Evolutionary conservation across 2,329 filamentous ascomycete species (phyloP), one percentile per base, ranked within the genome.

Genomic region (Talaromyces albobiverticillius): DNA sequence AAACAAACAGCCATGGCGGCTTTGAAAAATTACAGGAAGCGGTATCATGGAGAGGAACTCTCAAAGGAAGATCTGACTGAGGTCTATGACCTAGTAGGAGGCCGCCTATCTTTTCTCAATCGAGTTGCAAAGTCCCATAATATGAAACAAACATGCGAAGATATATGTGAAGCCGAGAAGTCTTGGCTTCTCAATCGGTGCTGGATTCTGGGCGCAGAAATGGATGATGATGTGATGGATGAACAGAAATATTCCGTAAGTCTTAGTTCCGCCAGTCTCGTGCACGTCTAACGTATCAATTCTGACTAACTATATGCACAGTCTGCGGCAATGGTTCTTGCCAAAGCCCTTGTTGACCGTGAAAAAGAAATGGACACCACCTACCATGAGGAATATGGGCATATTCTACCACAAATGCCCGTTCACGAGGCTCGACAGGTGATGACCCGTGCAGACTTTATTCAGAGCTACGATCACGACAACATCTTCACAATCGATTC

Each of bases 191-290:
- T 91, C 18, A 91, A 90, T 71, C 85, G 88, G 66, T 90, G 87
- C 67, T 88, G 87, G 77, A 88, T 91, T 51, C 78, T 92, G 1
- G 88, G 88, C 16, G 77, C 75, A 57, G 85, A 86, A 59, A 91
- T 88, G 87, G 94, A 97, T 62, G 94, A 97, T 71, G 94, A 99
- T 67, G 94, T 96, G 62, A 97, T 97, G 87, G 90, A 96, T 66
- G 89, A 96, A 71, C 91, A 97, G 68, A 96, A 97, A 71, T 96
- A 90, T 79, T 90, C 92, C 43, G 88, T 90, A 77, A 74, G 86
- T 82, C 29, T 36, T 55, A 6, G 13, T 10, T 29, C 26, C 26
- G 26, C 26, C 5, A 6, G 10, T 29, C 26, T 29, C 26, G 22
- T 32, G 25, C 18, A 2, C 5, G 10, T 14, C 10, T 32, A 20